Base-by-base conservation (phyloP, 2,329 filamentous ascomycete genomes). In the Phyllosticta citriasiana region DNA sequence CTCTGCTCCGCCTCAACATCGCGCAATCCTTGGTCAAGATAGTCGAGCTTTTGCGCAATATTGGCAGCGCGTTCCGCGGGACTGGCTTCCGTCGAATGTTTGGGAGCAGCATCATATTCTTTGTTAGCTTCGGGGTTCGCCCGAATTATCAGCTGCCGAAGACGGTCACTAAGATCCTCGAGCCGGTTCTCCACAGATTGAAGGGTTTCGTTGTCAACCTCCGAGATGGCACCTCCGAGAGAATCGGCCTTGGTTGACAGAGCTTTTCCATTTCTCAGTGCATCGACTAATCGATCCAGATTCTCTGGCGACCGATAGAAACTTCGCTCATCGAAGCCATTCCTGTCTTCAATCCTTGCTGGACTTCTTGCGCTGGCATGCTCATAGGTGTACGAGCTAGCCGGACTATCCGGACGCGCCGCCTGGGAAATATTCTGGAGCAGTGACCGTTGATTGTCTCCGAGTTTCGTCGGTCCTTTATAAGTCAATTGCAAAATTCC, bases 401-500 rank as follows among this genome's bases (percentile, higher is more conserved):
- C 88, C 7, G 88, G 88, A 67, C 87, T 91, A 60, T 87, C 85
- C 5, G 88, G 88, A 64, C 89, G 73, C 54, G 65, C 64, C 59
- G 65, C 63, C 53, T 73, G 65, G 30, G 66, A 68, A 47, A 65
- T 67, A 30, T 68, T 69, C 5, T 72, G 67, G 27, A 66, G 61
- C 22, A 69, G 62, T 22, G 82, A 35, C 72, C 76, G 73, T 25
- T 56, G 35, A 35, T 57, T 62, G 33, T 52, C 25, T 59, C 77
- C 77, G 66, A 82, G 84, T 68, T 84, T 88, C 62, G 80, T 79
- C n/a, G 88, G 80, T 0, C 84, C 85, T 67, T 87, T 88, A 74
- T 97, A 92, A 8, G 92, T 95, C 73, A 96, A 83, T 71, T 96
- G 91, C 59, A 99, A 78, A 50, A 99, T 89, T 53, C 90, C 93